phyloP scores from a whole-genome alignment of 2,329 filamentous ascomycete species.

The Decorospora gaudefroyi region DNA sequence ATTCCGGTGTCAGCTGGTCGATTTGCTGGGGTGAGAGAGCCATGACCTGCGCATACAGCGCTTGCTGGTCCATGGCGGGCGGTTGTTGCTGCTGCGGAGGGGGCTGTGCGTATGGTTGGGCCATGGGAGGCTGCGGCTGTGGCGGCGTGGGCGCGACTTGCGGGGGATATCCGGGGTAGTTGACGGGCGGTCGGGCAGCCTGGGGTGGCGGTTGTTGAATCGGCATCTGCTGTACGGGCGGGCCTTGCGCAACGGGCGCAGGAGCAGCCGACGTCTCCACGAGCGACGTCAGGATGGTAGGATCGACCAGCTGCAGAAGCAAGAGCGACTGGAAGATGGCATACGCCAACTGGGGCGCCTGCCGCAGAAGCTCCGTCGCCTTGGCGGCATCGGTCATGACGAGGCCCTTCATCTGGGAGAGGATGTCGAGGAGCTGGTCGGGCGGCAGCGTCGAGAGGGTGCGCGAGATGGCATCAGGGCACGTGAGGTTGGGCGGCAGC shows the following conservation, averaged over 20 bases:
- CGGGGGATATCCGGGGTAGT: slow-evolving; percentile 47
- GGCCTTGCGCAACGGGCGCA: slow-evolving; percentile 45
- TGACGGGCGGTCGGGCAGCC: slow-evolving; percentile 37
- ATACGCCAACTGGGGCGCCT: slow-evolving; percentile 90
- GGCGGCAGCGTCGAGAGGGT: slow-evolving; percentile 86
- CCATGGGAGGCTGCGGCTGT: slow-evolving; percentile 46
- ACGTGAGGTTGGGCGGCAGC: slow-evolving; percentile 78
- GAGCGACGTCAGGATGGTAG: slow-evolving; percentile 78
- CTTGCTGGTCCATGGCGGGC: slow-evolving; percentile 59
- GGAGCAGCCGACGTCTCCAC: slow-evolving; percentile 61
- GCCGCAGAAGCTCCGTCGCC: slow-evolving; percentile 81
- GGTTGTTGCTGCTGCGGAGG: slow-evolving; percentile 32
- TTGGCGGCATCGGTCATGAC: slow-evolving; percentile 80
- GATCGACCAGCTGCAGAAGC: slow-evolving; percentile 89
- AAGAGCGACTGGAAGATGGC: slow-evolving; percentile 94
- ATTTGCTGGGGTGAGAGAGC: slow-evolving; percentile 79
- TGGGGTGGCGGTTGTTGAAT: slow-evolving; percentile 44
- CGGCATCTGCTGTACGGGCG: slow-evolving; percentile 46
- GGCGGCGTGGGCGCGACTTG: slow-evolving; percentile 59
- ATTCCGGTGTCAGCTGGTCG: slow-evolving; percentile 73
- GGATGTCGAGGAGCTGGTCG: slow-evolving; percentile 86
- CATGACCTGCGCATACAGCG: slow-evolving; percentile 80
- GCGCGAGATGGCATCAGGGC: slow-evolving; percentile 87
- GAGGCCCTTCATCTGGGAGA: slow-evolving; percentile 91
- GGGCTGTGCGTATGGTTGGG: slow-evolving; percentile 53